Evolutionary conservation across 352 stramenopile species (phyloP).

Genomic region (Phytophthora vignae): DNA sequence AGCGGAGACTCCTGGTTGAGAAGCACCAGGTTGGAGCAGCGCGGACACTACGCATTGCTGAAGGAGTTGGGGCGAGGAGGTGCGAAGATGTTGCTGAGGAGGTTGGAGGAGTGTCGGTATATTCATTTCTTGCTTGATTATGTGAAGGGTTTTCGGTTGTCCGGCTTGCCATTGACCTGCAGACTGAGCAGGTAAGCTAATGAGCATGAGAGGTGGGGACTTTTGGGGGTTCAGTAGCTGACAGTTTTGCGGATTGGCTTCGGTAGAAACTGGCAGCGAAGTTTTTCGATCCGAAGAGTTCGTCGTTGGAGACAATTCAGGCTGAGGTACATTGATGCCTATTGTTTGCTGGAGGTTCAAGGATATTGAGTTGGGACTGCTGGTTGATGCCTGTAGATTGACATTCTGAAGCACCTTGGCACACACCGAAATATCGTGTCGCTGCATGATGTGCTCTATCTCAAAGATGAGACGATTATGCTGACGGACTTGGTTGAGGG

Average conservation of each 20-base stretch:
- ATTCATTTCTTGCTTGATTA: too few species aligned
- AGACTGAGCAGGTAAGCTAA: constrained; percentile 49
- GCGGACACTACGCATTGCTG: constrained; percentile 59
- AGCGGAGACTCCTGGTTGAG: constrained; percentile 21
- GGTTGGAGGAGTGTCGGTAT: not conserved
- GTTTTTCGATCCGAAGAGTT: constrained; percentile 75
- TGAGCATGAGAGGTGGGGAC: too few species aligned
- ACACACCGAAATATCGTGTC: constrained; percentile 76
- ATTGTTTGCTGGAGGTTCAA: not conserved
- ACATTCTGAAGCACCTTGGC: constrained; percentile 64
- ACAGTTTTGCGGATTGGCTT: constrained; percentile 9
- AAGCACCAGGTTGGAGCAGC: constrained; percentile 23
- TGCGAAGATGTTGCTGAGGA: constrained; percentile 13
- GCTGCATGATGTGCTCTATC: constrained; percentile 70
- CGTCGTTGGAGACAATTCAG: constrained; percentile 65
- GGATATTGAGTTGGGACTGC: not conserved
- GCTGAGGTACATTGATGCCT: constrained; percentile 46
- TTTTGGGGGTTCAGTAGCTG: not conserved
- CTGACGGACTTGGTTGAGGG: constrained; percentile 80
- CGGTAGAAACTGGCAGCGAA: constrained; percentile 65
- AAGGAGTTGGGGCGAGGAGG: constrained; percentile 76
- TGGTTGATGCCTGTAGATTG: constrained; percentile 46
- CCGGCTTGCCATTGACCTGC: constrained; percentile 64
- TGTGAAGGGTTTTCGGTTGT: constrained; percentile 70
- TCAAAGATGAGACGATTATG: constrained; percentile 79